Evolutionary conservation across 768 basidiomycete species (phyloP).

Genomic region (Mycena maculata): DNA sequence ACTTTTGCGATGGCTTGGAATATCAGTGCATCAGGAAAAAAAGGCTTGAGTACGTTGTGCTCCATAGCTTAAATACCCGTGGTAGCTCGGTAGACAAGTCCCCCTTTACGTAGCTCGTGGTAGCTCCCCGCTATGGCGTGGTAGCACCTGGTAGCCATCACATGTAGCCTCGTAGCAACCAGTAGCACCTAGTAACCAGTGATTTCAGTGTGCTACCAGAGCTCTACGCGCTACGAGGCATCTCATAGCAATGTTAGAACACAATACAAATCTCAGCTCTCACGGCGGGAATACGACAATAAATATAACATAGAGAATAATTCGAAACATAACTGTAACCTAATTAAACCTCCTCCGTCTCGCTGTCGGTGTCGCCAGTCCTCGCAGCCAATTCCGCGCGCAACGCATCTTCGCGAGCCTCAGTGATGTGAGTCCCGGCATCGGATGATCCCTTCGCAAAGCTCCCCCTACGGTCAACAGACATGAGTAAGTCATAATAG

Average conservation of each 20-base stretch:
- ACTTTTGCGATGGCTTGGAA: no score
- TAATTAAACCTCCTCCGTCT: neutral
- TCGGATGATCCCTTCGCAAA: neutral
- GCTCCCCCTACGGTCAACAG: neutral
- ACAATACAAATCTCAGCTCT: neutral
- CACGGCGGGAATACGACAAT: neutral
- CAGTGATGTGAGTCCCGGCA: neutral
- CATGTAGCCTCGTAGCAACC: neutral
- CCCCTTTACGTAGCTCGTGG: slow-evolving; percentile 1
- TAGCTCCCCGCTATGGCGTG: neutral
- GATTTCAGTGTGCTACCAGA: neutral
- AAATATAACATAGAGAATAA: neutral
- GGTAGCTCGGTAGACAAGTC: slow-evolving; percentile 10
- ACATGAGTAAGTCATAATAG: neutral
- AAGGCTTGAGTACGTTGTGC: neutral
- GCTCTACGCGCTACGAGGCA: neutral
- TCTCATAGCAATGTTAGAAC: neutral
- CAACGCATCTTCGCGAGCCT: neutral
- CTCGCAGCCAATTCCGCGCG: neutral
- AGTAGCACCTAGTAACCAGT: neutral
- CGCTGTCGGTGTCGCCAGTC: slow-evolving; percentile 5
- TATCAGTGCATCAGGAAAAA: slow-evolving; percentile 2
- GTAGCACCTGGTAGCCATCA: neutral
- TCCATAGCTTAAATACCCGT: neutral
- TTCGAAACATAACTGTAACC: neutral